Evolutionary conservation across 208 protist species (phyloP).

Genomic region (Acanthamoeba lenticulata): DNA sequence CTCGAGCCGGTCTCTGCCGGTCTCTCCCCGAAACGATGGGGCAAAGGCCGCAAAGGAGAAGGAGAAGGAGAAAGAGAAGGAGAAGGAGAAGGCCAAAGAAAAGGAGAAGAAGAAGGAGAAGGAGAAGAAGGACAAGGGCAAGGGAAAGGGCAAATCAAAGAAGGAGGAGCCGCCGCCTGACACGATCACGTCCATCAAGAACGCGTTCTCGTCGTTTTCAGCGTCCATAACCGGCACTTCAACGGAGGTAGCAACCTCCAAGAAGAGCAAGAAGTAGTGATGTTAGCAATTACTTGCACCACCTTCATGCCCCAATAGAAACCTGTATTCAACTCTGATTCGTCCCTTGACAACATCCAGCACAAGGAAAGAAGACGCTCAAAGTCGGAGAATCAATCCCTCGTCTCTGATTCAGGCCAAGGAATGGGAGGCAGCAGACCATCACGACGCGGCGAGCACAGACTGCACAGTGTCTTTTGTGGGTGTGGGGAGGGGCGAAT

Average conservation of each 20-base stretch:
- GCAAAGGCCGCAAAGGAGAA: not conserved
- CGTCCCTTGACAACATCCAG: too few species aligned
- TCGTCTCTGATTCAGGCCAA: too few species aligned
- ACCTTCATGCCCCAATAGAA: too few species aligned
- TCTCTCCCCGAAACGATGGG: not conserved
- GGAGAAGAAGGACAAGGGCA: not conserved
- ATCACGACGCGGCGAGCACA: too few species aligned
- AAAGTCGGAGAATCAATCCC: too few species aligned
- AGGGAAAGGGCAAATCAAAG: not conserved
- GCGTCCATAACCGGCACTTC: not conserved
- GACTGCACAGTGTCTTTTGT: too few species aligned
- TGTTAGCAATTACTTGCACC: too few species aligned
- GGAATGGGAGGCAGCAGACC: too few species aligned
- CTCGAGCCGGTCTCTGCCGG: not conserved
- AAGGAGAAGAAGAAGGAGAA: not conserved
- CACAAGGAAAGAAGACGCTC: too few species aligned
- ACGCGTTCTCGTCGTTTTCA: not conserved
- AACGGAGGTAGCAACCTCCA: not conserved
- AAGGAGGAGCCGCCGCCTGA: not conserved
- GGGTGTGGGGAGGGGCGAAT: too few species aligned
- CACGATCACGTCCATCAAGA: not conserved
- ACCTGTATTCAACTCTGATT: too few species aligned
- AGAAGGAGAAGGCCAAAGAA: not conserved
- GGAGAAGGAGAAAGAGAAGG: constrained; percentile 43
- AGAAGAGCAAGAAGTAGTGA: constrained; percentile 16